Conservation (phyloP, 2,329 filamentous ascomycete species). For the Fusarium chlamydosporum region DNA sequence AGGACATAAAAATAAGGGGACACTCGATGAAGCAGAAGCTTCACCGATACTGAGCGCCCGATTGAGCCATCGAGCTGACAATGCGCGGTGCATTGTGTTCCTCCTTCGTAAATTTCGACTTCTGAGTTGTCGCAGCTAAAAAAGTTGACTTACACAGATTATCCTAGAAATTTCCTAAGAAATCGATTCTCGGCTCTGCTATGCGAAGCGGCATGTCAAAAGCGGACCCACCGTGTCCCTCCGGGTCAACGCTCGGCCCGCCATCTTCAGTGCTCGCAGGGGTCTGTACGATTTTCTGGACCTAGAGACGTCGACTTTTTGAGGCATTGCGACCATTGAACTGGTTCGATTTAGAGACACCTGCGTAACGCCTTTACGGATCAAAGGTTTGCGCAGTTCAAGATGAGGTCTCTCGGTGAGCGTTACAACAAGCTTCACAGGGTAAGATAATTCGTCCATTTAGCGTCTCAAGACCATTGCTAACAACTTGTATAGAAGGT, state of each 20-base stretch:
- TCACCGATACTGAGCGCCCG: constrained; percentile 61
- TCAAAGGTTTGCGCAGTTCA: constrained; percentile 43
- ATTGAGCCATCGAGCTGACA: constrained; percentile 60
- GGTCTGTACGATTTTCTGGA: constrained; percentile 51
- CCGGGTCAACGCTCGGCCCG: constrained; percentile 52
- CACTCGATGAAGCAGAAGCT: constrained; percentile 53
- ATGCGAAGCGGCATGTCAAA: constrained; percentile 31
- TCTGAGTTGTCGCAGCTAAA: constrained; percentile 21
- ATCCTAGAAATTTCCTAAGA: constrained; percentile 48
- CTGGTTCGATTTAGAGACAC: constrained; percentile 32
- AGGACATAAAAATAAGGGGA: constrained; percentile 66
- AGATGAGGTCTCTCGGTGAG: constrained; percentile 67
- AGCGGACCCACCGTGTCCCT: constrained; percentile 31
- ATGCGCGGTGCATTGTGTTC: constrained; percentile 61
- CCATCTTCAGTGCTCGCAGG: constrained; percentile 37
- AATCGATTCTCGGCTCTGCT: constrained; percentile 12
- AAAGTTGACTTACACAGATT: constrained; percentile 35
- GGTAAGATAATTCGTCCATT: constrained; percentile 65
- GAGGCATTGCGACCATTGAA: constrained; percentile 42
- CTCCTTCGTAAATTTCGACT: constrained; percentile 10
- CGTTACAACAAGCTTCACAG: constrained; percentile 81
- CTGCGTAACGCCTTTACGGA: constrained; percentile 38
- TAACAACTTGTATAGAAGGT: constrained; percentile 59
- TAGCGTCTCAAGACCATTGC: constrained; percentile 11
- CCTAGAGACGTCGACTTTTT: constrained; percentile 47